These are phyloP conservation scores for Cyberlindnera samutprakarnensis DNA, from an alignment of 805 yeast species.

Conservation along the genomic window DNA sequence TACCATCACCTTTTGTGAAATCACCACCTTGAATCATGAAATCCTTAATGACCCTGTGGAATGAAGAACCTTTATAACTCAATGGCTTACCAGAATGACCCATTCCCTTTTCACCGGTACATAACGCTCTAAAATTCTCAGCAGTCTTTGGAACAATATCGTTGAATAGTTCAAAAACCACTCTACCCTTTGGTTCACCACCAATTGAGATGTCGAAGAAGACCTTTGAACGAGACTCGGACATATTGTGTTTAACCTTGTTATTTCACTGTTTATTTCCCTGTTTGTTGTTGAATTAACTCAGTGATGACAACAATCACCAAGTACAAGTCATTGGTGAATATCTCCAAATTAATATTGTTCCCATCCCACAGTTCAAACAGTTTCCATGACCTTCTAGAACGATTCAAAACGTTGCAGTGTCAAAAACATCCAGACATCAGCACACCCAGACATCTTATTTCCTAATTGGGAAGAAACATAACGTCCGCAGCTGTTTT, in stretches of 20 bases:
- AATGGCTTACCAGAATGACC: constrained; percentile 58
- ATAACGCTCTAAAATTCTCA: constrained; percentile 81
- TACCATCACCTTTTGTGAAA: constrained; percentile 64
- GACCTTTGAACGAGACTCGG: constrained; percentile 40
- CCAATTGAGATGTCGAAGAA: constrained; percentile 77
- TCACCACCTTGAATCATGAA: constrained; percentile 97
- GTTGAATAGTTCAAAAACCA: constrained; percentile 64
- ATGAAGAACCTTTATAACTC: constrained; percentile 74
- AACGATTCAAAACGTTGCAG: too few relatives aligned
- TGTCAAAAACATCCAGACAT: too few relatives aligned
- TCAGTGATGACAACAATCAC: too few relatives aligned
- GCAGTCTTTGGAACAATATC: constrained; percentile 83
- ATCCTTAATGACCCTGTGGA: constrained; percentile 84
- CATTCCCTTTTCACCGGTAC: constrained; percentile 81
- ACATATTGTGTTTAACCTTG: constrained; percentile 8
- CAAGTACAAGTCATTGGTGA: too few relatives aligned
- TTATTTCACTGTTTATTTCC: too few relatives aligned
- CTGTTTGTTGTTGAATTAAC: too few relatives aligned
- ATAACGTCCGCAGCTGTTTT: too few relatives aligned
- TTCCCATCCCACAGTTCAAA: too few relatives aligned
- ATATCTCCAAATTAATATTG: too few relatives aligned
- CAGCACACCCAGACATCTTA: too few relatives aligned
- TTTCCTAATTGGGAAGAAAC: too few relatives aligned
- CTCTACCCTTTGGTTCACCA: constrained; percentile 61
- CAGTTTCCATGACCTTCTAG: too few relatives aligned